A percentile compares a stretch with the other conserved stretches of the same genome.
Conservation (phyloP, 805 yeast species). For the Barnettozyma sucrosica region DNA sequence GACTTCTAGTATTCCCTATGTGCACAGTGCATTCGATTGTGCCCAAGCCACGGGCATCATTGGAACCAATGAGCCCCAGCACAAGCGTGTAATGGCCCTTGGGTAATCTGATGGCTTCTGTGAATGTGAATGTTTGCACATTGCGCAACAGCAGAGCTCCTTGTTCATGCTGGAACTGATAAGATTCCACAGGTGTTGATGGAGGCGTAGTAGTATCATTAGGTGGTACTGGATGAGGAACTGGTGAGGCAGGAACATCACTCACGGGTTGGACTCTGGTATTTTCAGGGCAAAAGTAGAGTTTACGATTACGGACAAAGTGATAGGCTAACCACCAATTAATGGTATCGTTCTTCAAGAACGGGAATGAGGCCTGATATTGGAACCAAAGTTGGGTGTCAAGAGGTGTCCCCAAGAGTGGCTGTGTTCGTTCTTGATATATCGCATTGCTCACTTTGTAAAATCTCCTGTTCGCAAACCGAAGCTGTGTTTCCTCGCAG, state of each 20-base stretch:
- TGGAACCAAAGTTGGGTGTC: neutral
- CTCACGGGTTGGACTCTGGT: neutral
- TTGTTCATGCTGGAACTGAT: neutral
- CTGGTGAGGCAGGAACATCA: neutral
- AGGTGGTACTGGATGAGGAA: neutral
- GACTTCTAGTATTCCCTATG: neutral
- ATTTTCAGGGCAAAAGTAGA: neutral
- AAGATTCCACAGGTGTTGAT: neutral
- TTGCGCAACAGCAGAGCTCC: neutral
- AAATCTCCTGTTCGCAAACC: neutral
- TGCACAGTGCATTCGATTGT: neutral
- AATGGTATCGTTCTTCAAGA: neutral
- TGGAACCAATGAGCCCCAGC: neutral
- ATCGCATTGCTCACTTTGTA: neutral
- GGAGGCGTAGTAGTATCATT: neutral
- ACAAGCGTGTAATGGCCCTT: neutral
- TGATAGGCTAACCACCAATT: constrained; percentile 1
- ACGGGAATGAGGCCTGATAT: neutral
- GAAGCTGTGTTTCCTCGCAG: neutral
- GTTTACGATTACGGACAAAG: neutral
- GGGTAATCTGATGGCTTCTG: neutral
- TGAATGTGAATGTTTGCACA: neutral
- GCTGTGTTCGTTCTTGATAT: neutral
- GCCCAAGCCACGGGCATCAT: neutral
- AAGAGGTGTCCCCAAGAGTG: neutral